These are phyloP conservation scores for Trichopus zeylanicus DNA, from an alignment of 116 monocot species.

Conservation along the genomic window DNA sequence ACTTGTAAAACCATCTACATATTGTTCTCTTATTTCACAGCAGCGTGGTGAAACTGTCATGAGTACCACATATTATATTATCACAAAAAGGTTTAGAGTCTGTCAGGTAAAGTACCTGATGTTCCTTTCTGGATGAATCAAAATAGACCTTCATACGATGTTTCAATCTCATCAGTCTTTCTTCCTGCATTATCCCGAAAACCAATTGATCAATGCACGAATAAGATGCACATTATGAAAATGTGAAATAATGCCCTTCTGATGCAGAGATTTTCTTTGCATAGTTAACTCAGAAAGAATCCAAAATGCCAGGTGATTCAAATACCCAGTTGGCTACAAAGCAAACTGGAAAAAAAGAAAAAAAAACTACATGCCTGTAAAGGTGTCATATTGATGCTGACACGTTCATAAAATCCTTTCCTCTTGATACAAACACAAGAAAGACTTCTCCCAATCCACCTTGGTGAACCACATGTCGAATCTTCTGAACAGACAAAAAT, in stretches of 20 bases:
- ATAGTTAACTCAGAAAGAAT: too few species aligned
- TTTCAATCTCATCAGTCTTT: conserved; percentile 44
- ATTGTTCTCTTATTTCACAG: too few species aligned
- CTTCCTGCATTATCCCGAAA: conserved; percentile 29
- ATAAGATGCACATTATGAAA: not conserved
- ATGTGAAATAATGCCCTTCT: not conserved
- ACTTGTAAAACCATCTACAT: too few species aligned
- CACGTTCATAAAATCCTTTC: conserved; percentile 37
- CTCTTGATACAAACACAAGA: conserved; percentile 55
- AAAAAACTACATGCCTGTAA: conserved; percentile 35
- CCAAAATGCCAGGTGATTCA: not conserved
- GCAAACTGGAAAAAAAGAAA: not conserved
- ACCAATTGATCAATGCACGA: too few species aligned
- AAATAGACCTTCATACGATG: conserved; percentile 52
- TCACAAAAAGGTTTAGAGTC: too few species aligned
- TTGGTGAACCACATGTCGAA: conserved; percentile 38
- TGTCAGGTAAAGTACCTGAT: conserved; percentile 27
- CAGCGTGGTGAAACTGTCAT: too few species aligned
- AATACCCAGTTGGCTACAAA: not conserved
- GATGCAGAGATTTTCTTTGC: not conserved
- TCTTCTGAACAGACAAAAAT: conserved; percentile 23
- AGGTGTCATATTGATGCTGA: conserved; percentile 33
- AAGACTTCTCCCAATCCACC: conserved; percentile 48
- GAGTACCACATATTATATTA: too few species aligned
- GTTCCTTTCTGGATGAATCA: conserved; percentile 39